Evolutionary conservation across 2,329 filamentous ascomycete genomes (phyloP).

Genomic region (Pseudofabraea citricarpa): DNA sequence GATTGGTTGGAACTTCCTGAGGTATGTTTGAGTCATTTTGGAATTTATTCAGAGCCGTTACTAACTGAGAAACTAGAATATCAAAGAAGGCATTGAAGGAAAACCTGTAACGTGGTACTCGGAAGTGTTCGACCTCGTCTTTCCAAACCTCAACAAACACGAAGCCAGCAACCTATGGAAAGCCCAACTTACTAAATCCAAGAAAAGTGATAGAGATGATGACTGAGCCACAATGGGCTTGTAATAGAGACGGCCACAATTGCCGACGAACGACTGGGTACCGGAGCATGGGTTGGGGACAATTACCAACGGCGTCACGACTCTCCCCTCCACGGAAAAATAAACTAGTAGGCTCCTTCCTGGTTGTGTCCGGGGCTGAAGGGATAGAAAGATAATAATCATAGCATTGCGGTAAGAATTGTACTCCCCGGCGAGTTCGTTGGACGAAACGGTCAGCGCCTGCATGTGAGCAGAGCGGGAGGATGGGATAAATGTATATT

Average conservation of each 20-base stretch:
- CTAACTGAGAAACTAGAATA: constrained; percentile 61
- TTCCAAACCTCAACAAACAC: constrained; percentile 71
- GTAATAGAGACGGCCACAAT: too few species aligned
- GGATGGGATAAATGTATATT: too few species aligned
- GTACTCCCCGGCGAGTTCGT: too few species aligned
- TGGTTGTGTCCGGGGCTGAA: too few species aligned
- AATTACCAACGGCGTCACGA: constrained; percentile 12
- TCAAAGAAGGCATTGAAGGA: constrained; percentile 93
- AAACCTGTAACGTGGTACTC: constrained; percentile 89
- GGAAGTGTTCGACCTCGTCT: constrained; percentile 89
- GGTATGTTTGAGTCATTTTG: constrained; percentile 52
- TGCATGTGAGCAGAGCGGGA: too few species aligned
- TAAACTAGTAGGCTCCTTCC: constrained; percentile 8
- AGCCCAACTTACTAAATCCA: constrained; percentile 21
- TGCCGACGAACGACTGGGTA: too few species aligned
- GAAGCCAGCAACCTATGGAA: constrained; percentile 62
- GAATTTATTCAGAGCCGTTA: constrained; percentile 14
- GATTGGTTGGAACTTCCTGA: constrained; percentile 97
- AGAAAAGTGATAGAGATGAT: constrained; percentile 31
- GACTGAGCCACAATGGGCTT: constrained; percentile 14
- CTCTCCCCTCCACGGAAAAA: constrained; percentile 12
- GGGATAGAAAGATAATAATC: constrained; percentile 11
- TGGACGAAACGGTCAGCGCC: too few species aligned
- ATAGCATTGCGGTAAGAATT: too few species aligned
- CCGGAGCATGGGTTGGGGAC: too few species aligned